A percentile compares a stretch with the other conserved stretches of the same genome.
Conservation (phyloP, 2,329 filamentous ascomycete genomes). For the Neurospora crassa region DNA sequence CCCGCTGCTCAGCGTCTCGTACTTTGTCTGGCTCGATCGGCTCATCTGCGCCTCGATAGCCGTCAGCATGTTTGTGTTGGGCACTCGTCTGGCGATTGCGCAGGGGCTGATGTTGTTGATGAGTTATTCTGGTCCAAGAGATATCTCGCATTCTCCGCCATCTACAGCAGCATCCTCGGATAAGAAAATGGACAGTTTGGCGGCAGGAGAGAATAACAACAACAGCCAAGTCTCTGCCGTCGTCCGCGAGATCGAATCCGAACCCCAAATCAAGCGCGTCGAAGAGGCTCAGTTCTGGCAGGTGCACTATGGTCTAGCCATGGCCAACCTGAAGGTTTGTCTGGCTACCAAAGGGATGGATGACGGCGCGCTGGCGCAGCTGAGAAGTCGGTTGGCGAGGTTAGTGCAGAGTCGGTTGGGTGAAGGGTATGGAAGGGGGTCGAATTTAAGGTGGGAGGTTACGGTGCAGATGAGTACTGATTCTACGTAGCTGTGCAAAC, state of each 20-base stretch:
- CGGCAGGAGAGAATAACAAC: constrained; percentile 20
- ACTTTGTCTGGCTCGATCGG: constrained; percentile 76
- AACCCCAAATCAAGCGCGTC: constrained; percentile 64
- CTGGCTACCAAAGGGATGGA: constrained; percentile 39
- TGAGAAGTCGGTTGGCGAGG: constrained; percentile 67
- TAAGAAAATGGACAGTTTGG: constrained; percentile 4
- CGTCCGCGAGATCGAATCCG: constrained; percentile 75
- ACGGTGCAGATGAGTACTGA: constrained; percentile 63
- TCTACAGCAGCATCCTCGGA: constrained; percentile 17
- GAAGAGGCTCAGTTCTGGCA: constrained; percentile 97
- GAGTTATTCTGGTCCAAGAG: constrained; percentile 55
- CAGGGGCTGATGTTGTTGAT: constrained; percentile 93
- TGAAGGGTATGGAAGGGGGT: constrained; percentile 74
- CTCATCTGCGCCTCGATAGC: constrained; percentile 74
- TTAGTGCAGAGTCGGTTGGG: constrained; percentile 79
- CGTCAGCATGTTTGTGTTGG: constrained; percentile 78
- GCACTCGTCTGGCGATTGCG: constrained; percentile 71
- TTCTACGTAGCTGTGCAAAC: constrained; percentile 8
- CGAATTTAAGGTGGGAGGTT: constrained; percentile 83
- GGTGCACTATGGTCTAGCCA: constrained; percentile 92
- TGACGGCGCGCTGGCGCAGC: constrained; percentile 60
- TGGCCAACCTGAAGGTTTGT: constrained; percentile 83
- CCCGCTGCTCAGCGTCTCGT: constrained; percentile 68
- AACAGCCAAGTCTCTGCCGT: constrained; percentile 55
- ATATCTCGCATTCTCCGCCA: constrained; percentile 15